These are phyloP conservation scores for Russula sp. DNA, from an alignment of 768 basidiomycete species.

Conservation along the genomic window DNA sequence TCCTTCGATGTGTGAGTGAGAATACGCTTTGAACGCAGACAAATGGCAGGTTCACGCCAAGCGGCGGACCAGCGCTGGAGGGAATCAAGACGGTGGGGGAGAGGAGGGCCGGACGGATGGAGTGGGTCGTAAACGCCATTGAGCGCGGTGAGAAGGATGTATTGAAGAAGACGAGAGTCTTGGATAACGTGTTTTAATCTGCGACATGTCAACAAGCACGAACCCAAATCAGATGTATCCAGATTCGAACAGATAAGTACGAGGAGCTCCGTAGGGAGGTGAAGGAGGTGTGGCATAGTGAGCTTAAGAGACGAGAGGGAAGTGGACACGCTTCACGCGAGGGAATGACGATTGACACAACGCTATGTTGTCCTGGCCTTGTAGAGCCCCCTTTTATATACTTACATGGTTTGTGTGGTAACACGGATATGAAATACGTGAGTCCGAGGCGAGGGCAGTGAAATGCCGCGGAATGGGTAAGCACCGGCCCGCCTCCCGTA, in stretches of 20 bases:
- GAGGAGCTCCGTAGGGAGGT: constrained; percentile 3
- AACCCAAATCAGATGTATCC: not conserved
- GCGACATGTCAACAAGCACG: not conserved
- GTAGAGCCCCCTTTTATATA: too few relatives aligned
- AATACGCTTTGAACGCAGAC: not conserved
- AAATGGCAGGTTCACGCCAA: not conserved
- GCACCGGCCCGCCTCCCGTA: too few relatives aligned
- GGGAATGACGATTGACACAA: too few relatives aligned
- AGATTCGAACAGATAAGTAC: not conserved
- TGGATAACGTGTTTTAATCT: not conserved
- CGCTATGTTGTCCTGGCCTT: too few relatives aligned
- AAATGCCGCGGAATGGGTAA: too few relatives aligned
- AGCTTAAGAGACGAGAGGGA: too few relatives aligned
- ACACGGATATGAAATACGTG: too few relatives aligned
- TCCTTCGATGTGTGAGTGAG: not conserved
- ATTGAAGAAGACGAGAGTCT: not conserved
- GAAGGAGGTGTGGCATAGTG: not conserved
- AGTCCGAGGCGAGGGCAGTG: too few relatives aligned
- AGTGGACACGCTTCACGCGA: too few relatives aligned
- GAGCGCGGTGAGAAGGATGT: not conserved
- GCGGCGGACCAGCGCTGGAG: not conserved
- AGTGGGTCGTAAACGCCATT: not conserved
- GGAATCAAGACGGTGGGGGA: not conserved
- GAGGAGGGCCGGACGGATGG: not conserved
- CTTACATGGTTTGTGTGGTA: too few relatives aligned